These are phyloP conservation scores for Colletotrichum zoysiae DNA, from an alignment of 2,329 filamentous ascomycete genomes.

Conservation along the genomic window DNA sequence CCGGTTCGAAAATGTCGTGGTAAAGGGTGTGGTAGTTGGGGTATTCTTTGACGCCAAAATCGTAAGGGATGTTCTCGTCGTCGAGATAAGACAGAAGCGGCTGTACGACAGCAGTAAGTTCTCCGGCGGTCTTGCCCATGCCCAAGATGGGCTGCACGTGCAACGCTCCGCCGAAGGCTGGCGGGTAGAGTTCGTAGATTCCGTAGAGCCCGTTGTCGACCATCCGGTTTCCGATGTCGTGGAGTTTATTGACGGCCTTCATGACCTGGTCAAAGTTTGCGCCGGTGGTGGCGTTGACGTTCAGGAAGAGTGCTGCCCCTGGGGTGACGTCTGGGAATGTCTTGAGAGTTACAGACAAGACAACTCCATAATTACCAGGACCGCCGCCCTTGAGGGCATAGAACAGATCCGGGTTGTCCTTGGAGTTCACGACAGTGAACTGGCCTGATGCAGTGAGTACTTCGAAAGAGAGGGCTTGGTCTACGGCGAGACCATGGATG, in stretches of 20 bases:
- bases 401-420: constrained; percentile 65
- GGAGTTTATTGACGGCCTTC: constrained; percentile 35
- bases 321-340: constrained; percentile 53
- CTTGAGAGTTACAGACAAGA: constrained; percentile 65
- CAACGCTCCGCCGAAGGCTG: constrained; percentile 26
- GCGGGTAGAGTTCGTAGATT: constrained; percentile 40
- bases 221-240: constrained; percentile 35
- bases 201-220: constrained; percentile 40
- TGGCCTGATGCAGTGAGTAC: constrained; percentile 60
- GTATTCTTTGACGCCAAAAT: constrained; percentile 28
- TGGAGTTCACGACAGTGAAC: constrained; percentile 58
- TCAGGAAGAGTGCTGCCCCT: constrained; percentile 33
- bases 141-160: constrained; percentile 44
- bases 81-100: constrained; percentile 36
- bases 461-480: constrained; percentile 62
- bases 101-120: constrained; percentile 30
- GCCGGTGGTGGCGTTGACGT: constrained; percentile 38
- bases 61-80: constrained; percentile 33
- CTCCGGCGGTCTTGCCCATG: constrained; percentile 39
- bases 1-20: constrained; percentile 41
- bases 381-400: constrained; percentile 69
- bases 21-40: constrained; percentile 38
- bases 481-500: constrained; percentile 58
- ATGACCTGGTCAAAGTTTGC: constrained; percentile 32
- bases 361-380: constrained; percentile 64